Conservation (phyloP, 345 rosid species). For the Psidium guajava region DNA sequence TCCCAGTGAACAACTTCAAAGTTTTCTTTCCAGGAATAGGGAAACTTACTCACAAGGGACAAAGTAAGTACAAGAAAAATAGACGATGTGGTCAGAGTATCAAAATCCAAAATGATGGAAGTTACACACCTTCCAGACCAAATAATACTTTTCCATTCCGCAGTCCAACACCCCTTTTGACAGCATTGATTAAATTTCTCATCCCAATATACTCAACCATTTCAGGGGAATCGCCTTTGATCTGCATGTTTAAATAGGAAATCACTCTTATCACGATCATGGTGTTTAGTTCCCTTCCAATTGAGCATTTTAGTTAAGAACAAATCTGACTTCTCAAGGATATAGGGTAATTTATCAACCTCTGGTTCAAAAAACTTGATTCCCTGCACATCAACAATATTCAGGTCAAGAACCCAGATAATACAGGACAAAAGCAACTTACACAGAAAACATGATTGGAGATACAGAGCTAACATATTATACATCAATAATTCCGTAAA, state of each 20-base stretch:
- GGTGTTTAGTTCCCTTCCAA: neutral
- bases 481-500: neutral
- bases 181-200: conserved; percentile 78
- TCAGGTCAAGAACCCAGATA: conserved; percentile 7
- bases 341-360: conserved; percentile 30
- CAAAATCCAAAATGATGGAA: neutral
- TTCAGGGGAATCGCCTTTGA: conserved; percentile 95
- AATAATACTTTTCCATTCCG: conserved; percentile 62
- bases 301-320: neutral
- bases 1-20: neutral
- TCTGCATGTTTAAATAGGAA: conserved; percentile 25
- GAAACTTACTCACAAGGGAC: neutral
- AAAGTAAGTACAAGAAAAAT: neutral
- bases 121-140: conserved; percentile 52
- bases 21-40: neutral
- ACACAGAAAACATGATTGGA: too few relatives aligned
- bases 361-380: conserved; percentile 97
- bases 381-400: conserved; percentile 44
- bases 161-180: conserved; percentile 61
- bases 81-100: neutral
- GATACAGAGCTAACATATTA: neutral
- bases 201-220: conserved; percentile 79
- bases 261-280: neutral
- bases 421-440: neutral
- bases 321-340: conserved; percentile 2